These are phyloP conservation scores for Chlorella sp. DNA, from an alignment of 139 green algal genomes.

Conservation along the genomic window DNA sequence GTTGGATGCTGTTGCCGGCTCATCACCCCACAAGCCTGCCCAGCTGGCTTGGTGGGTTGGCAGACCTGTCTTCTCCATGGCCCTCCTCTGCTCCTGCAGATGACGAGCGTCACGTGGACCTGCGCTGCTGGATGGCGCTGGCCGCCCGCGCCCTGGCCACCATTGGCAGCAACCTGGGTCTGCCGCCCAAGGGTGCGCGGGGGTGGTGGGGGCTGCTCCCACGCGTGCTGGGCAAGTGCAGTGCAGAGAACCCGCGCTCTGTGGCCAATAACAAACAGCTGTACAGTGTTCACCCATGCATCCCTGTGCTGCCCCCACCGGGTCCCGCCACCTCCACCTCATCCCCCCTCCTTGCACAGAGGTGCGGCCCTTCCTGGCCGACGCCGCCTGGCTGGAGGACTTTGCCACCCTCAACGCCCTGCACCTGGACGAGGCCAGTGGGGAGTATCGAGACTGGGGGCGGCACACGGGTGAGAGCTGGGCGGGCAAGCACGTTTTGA, in stretches of 20 bases:
- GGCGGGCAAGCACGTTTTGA: too few species aligned
- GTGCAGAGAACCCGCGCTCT: too few species aligned
- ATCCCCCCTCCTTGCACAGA: too few species aligned
- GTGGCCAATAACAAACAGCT: too few species aligned
- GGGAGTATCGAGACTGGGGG: slow-evolving; percentile 88
- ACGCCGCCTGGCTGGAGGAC: slow-evolving; percentile 56
- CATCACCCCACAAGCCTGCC: too few species aligned
- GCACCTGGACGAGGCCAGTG: slow-evolving; percentile 71
- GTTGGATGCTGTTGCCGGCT: too few species aligned
- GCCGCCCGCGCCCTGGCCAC: slow-evolving; percentile 63
- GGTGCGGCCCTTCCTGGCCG: slow-evolving; percentile 35
- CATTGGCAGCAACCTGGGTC: slow-evolving; percentile 49
- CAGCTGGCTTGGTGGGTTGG: too few species aligned
- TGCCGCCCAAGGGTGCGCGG: slow-evolving; percentile 25
- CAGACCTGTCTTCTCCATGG: too few species aligned
- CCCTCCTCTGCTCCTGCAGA: background rate
- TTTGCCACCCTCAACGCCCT: slow-evolving; percentile 64
- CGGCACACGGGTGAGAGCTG: slow-evolving; percentile 83
- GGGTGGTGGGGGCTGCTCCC: background rate
- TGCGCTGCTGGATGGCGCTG: slow-evolving; percentile 94
- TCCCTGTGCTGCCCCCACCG: background rate
- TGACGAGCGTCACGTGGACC: slow-evolving; percentile 92
- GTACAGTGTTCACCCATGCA: too few species aligned
- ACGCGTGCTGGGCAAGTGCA: too few species aligned
- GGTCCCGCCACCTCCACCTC: too few species aligned